Percentiles rank a stretch among this genome's conserved stretches.
These are phyloP conservation scores for Mesembryanthemum crystallinum DNA, from an alignment of 148 eudicot species.

Conservation along the genomic window DNA sequence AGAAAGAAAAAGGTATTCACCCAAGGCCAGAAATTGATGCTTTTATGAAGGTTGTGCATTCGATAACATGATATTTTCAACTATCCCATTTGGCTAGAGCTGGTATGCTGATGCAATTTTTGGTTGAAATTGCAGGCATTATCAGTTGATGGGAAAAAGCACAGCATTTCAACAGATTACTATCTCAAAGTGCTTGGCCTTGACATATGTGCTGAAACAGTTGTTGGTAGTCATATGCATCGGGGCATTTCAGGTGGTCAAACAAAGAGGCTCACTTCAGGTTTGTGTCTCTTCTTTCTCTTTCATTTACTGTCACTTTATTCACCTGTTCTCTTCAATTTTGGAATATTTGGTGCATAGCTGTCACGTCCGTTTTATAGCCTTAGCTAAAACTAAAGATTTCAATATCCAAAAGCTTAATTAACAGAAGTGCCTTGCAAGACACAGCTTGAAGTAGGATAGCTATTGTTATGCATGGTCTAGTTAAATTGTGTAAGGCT, in stretches of 20 bases:
- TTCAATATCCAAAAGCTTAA: no score
- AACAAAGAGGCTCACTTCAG: constrained; percentile 91
- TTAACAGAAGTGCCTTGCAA: not conserved
- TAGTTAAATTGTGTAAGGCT: not conserved
- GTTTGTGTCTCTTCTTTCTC: constrained; percentile 25
- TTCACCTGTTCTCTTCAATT: no score
- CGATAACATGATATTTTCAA: not conserved
- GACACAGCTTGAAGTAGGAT: not conserved
- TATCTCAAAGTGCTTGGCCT: constrained; percentile 78
- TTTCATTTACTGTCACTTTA: no score
- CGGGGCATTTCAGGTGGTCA: constrained; percentile 97
- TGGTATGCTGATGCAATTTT: not conserved
- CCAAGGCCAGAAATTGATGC: constrained; percentile 89
- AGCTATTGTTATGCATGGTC: not conserved
- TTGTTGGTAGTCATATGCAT: constrained; percentile 78
- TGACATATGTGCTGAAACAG: constrained; percentile 77
- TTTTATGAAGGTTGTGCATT: constrained; percentile 71
- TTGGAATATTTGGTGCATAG: no score
- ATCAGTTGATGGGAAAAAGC: constrained; percentile 62
- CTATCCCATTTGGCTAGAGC: constrained; percentile 6
- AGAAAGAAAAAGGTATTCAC: constrained; percentile 57
- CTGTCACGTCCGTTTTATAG: no score
- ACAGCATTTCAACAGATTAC: constrained; percentile 72
- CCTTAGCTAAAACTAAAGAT: no score
- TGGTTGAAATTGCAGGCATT: constrained; percentile 51